Conservation (phyloP, 2,329 filamentous ascomycete species). For the Pyrenophora graminea region DNA sequence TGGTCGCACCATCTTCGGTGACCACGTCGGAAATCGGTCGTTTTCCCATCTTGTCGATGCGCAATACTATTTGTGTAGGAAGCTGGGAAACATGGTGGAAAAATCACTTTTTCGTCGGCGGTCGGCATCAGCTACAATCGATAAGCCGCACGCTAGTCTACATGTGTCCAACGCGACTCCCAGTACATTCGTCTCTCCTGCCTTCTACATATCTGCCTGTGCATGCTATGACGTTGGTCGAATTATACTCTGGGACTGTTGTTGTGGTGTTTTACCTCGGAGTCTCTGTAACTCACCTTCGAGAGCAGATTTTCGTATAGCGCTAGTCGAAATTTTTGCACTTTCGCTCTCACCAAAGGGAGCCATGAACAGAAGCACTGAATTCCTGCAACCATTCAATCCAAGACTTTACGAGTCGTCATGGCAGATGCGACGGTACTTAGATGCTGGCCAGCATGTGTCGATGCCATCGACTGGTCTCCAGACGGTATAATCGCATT, state of each 20-base stretch:
- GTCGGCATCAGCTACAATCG: constrained; percentile 21
- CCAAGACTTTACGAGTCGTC: constrained; percentile 1
- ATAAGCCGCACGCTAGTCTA: constrained; percentile 19
- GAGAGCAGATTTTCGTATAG: neutral
- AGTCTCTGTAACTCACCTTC: too few species aligned
- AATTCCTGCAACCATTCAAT: neutral
- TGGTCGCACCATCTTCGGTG: constrained; percentile 29
- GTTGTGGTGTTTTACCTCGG: too few species aligned
- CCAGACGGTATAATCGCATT: constrained; percentile 62
- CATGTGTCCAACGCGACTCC: constrained; percentile 4
- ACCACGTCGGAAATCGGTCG: constrained; percentile 41
- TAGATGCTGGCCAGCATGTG: constrained; percentile 55
- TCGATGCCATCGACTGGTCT: constrained; percentile 63
- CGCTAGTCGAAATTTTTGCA: constrained; percentile 3
- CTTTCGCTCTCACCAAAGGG: neutral
- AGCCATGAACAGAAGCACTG: constrained; percentile 9
- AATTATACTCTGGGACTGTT: neutral
- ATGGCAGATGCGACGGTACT: constrained; percentile 45
- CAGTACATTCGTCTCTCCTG: neutral
- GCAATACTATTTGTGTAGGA: constrained; percentile 1
- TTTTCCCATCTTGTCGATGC: constrained; percentile 41
- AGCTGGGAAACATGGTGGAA: constrained; percentile 12
- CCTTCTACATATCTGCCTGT: neutral
- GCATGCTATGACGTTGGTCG: neutral
- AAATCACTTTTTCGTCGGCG: constrained; percentile 21